These are phyloP conservation scores for Phytophthora ohioensis DNA, from an alignment of 352 stramenopile genomes.

Conservation along the genomic window DNA sequence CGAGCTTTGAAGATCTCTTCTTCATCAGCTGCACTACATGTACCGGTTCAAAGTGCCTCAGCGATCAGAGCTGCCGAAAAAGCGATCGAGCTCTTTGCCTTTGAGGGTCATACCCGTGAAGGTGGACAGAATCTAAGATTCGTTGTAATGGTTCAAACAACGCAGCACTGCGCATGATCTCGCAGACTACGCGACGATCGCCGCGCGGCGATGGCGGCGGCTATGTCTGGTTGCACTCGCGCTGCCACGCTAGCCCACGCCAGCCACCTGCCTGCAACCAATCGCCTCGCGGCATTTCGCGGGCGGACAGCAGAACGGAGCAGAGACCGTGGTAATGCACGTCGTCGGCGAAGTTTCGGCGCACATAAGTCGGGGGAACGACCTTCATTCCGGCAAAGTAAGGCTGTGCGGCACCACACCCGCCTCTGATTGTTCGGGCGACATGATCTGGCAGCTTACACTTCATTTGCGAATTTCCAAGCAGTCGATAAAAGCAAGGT, in stretches of 20 bases:
- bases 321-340: conserved; percentile 23
- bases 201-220: not conserved
- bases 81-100: too few species aligned
- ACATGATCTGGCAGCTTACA: conserved; percentile 13
- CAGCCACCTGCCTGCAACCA: conserved; percentile 17
- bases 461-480: conserved; percentile 29
- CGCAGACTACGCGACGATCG: not conserved
- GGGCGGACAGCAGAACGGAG: conserved; percentile 28
- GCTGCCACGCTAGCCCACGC: conserved; percentile 10
- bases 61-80: too few species aligned
- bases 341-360: conserved; percentile 22
- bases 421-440: not conserved
- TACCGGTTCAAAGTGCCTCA: not conserved
- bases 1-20: not conserved
- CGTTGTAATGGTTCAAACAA: not conserved
- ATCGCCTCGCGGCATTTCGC: conserved; percentile 9
- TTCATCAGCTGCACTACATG: not conserved
- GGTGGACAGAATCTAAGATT: not conserved
- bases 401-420: conserved; percentile 22
- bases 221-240: conserved; percentile 24
- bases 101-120: too few species aligned
- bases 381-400: conserved; percentile 24
- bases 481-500: not conserved
- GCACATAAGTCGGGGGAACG: conserved; percentile 27
- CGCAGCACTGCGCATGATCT: not conserved